Conservation (phyloP, 148 eudicot species). For the Dysphania ambrosioides region DNA sequence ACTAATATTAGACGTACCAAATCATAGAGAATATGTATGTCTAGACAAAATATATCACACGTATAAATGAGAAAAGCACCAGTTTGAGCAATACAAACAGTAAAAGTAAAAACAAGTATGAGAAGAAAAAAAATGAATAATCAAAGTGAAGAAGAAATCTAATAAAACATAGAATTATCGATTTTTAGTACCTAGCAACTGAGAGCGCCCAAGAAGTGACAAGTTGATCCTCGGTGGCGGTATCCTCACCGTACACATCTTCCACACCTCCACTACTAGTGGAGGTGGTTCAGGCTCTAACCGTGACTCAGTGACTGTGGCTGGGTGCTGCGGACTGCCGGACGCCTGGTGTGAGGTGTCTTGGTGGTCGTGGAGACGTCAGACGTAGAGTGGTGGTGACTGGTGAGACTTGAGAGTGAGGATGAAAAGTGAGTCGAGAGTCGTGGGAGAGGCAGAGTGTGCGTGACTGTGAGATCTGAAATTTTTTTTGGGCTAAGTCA, state of each 20-base stretch:
- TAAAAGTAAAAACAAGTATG: neutral
- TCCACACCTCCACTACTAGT: slow-evolving; percentile 63
- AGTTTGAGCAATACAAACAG: neutral
- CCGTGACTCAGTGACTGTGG: too few relatives aligned
- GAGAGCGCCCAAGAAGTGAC: slow-evolving; percentile 88
- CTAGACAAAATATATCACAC: neutral
- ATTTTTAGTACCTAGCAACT: slow-evolving; percentile 72
- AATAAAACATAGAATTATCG: slow-evolving; percentile 36
- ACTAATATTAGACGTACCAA: neutral
- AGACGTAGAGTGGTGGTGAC: too few relatives aligned
- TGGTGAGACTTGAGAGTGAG: too few relatives aligned
- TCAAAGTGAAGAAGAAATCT: neutral
- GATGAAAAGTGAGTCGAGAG: too few relatives aligned
- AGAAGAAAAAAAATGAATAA: neutral
- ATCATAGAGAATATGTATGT: too few relatives aligned
- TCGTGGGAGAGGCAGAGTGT: too few relatives aligned
- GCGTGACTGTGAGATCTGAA: too few relatives aligned
- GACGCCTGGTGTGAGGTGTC: too few relatives aligned
- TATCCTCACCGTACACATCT: slow-evolving; percentile 88
- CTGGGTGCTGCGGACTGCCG: too few relatives aligned
- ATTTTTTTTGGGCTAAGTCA: too few relatives aligned
- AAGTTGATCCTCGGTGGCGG: slow-evolving; percentile 74
- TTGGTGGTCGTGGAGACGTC: too few relatives aligned
- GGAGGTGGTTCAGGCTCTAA: too few relatives aligned
- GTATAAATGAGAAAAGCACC: neutral